Evolutionary conservation across 139 green algal species (phyloP), one percentile per base, ranked within the genome.

Genomic region (Micractinium conductrix): DNA sequence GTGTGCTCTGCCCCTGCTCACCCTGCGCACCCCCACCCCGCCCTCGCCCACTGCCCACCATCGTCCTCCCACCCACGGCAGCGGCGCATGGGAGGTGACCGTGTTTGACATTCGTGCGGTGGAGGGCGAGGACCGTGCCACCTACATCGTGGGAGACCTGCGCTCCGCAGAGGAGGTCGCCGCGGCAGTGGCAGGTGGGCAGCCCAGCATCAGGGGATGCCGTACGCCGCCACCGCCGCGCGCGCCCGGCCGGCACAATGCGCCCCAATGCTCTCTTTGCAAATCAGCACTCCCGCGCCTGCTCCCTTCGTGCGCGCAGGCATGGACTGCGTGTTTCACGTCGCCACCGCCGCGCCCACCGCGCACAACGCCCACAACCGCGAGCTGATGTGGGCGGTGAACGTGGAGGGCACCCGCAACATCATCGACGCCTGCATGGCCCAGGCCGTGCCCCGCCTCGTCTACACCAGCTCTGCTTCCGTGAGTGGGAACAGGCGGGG

Each of bases 311-410:
- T n/a, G n/a, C n/a, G 19, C 16, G 21, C 78, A 81, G 94, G 92
- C 53, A 85, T 91, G 65, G 91, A 96, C 65, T 90, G 96, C 30
- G 94, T 97, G n/a, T 96, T 98, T 78, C 95, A 98, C 80, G 89
- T 92, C 37, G 95, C 95, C 5, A 97, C 95, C 0, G 94, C 93
- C 2, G 90, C 95, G 19, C 95, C 94, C 80, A 96, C 93, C 0
- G 92, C 89, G 6, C 84, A 89, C 67, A 96, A 97, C 83, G 88
- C 94, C 1, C 84, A 92, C 60, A 92, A 96, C 87, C 89, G 94
- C 76, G 79, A 79, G 44, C 92, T 98, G 6, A 98, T 98, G 95
- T 62, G 93, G 37, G 84, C 82, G 9, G 95, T 98, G 10, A 98
- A 98, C 79, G 92, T 98, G 48, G 84, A 92, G 42, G 95, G 95